Base-by-base conservation (phyloP, 495 filamentous ascomycete genomes). In the Xylaria curta region DNA sequence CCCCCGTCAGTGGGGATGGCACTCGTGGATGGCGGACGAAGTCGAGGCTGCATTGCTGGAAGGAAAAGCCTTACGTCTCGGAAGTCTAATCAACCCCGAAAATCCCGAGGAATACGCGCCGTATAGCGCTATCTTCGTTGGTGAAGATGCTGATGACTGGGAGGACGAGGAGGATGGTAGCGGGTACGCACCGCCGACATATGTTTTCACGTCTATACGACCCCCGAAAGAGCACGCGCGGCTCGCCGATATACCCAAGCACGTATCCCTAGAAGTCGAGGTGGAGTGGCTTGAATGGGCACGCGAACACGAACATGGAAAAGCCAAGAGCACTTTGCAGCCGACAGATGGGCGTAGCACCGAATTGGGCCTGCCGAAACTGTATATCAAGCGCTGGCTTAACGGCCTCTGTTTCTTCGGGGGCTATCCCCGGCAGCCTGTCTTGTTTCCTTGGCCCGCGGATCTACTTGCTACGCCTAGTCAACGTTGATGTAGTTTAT, bases 371-470 rank as follows among this genome's bases (percentile, higher is more conserved):
- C 28, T 61, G 13, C 78, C 75, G 60, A 77, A 65, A 44, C 68
- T 80, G 13, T 75, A 77, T 53, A 78, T 70, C 65, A 76, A 74
- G 58, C 74, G 75, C 31, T 80, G 78, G 78, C 60, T 77, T 38
- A 80, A 80, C 47, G 78, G 78, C 28, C 70, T 80, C 36, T 76
- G 72, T 44, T 78, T 80, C 69, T 72, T 51, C 44, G 71, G 68
- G 0, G 69, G 68, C 9, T 46, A 15, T 1, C 59, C 69, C 24
- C 40, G 26, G 5, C 71, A 62, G 38, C 21, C 67, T 13, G 76
- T 79, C 60, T 54, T 80, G 51, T 79, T 80, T 33, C 75, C 78
- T 15, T 80, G 78, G 78, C 78, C 77, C 19, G 44, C 75, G 15
- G 71, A 73, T 17, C 71, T 80, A 1, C 38, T 77, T 7, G 77